Conservation (phyloP, 768 basidiomycete genomes). For the Rubroboletus satanas region DNA sequence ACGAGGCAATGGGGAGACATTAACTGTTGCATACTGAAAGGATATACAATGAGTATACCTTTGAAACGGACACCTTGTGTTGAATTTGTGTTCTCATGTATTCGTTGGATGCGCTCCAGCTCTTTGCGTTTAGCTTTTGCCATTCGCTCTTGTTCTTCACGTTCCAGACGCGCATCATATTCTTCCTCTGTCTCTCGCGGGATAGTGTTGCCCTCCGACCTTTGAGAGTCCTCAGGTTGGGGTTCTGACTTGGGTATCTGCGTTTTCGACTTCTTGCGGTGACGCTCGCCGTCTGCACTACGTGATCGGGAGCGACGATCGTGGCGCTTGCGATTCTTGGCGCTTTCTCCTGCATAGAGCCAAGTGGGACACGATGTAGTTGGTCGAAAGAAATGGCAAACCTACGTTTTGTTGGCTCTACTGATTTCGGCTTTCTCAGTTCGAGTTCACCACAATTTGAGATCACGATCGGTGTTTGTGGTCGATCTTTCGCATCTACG, state of each 20-base stretch:
- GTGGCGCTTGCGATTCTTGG: constrained; percentile 21
- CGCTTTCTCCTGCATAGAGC: constrained; percentile 3
- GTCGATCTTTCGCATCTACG: constrained; percentile 74
- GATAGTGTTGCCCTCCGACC: constrained; percentile 3
- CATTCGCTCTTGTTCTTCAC: constrained; percentile 60
- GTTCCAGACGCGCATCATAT: constrained; percentile 64
- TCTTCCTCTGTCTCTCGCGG: constrained; percentile 64
- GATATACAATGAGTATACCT: constrained; percentile 35
- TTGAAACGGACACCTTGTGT: constrained; percentile 59
- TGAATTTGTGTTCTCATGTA: constrained; percentile 31
- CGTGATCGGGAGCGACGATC: constrained; percentile 24
- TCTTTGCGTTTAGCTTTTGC: constrained; percentile 45
- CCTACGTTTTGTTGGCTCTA: constrained; percentile 16
- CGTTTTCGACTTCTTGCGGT: constrained; percentile 27
- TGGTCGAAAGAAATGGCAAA: neutral
- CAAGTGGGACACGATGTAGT: neutral
- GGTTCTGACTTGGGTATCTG: constrained; percentile 3
- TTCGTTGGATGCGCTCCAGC: constrained; percentile 45
- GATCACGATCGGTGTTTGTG: constrained; percentile 61
- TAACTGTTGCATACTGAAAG: neutral
- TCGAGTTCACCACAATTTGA: constrained; percentile 83
- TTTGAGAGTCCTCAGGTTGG: constrained; percentile 7
- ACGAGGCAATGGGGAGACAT: neutral
- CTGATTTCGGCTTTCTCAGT: constrained; percentile 39
- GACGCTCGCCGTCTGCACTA: constrained; percentile 27